Base-by-base conservation (phyloP, 1,284 basidiomycete species). In the Moesziomyces globuligerus region DNA sequence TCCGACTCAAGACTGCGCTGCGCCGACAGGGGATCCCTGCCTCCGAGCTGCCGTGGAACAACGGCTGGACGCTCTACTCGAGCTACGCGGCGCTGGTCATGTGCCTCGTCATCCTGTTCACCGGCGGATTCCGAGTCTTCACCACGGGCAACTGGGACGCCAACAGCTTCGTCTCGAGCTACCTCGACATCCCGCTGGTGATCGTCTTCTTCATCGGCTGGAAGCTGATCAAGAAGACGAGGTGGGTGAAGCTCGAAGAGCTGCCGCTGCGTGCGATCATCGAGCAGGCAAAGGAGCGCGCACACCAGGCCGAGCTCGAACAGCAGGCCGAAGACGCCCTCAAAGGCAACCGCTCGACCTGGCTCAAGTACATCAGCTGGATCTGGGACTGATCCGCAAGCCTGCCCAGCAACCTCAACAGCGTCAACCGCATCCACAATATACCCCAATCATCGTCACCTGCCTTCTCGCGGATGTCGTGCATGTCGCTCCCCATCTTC, bases 101-200 rank as follows among this genome's bases (percentile, higher is more conserved):
- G 41, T 65, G 62, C 23, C 21, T 74, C 24, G 29, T 72, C 28
- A 62, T 78, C 41, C 68, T 74, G 11, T 52, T 77, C 43, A 72
- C 75, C 43, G 64, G 61, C 36, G 90, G 89, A 29, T 79, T 74
- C 41, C 42, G 40, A 9, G 71, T 76, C 11, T 79, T 80, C 47
- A 61, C 73, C 21, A 18, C 41, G 4, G 76, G 76, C 15, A 50
- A 57, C 17, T 80, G 72, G 76, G 37, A 56, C 32, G 37, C 54
- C 7, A 57, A 51, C 96, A 84, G 96, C 93, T 7, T 95, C 25
- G 84, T 93, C 37, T 91, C 90, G 38, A 90, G 88, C 78, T 94
- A 94, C 82, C 78, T 94, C 36, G 90, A 91, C 32, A 83, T 93
- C 38, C 83, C 83, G 10, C 68, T 90, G 38, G 93, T 93, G 87